Percentiles rank a stretch among this genome's conserved stretches.
Evolutionary conservation across 2,329 filamentous ascomycete species (phyloP).

Genomic region (Rutstroemia sp.): DNA sequence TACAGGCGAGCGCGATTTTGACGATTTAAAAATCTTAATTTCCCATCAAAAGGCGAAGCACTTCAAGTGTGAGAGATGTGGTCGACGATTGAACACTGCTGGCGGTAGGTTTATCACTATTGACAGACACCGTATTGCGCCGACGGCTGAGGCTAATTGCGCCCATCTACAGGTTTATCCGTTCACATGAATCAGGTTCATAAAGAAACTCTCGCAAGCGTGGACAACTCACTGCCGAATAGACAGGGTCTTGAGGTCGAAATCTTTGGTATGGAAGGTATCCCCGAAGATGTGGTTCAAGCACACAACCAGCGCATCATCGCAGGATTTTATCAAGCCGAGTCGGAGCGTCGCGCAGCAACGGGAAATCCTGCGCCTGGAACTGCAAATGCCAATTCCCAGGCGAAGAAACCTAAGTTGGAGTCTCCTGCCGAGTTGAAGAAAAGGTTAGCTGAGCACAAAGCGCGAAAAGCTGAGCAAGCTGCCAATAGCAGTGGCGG

Average conservation of each 20-base stretch:
- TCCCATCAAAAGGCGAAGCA: slow-evolving; percentile 99
- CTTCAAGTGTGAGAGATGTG: slow-evolving; percentile 93
- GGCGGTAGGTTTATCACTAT: slow-evolving; percentile 58
- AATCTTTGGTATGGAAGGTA: slow-evolving; percentile 97
- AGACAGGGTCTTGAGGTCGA: slow-evolving; percentile 82
- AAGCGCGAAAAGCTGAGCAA: slow-evolving; percentile 58
- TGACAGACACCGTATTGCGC: not conserved
- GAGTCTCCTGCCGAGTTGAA: slow-evolving; percentile 74
- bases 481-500: slow-evolving; percentile 50
- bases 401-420: slow-evolving; percentile 63
- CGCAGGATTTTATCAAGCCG: slow-evolving; percentile 75
- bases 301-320: slow-evolving; percentile 83
- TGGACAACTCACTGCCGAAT: slow-evolving; percentile 88
- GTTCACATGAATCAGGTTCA: slow-evolving; percentile 99
- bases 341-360: slow-evolving; percentile 71
- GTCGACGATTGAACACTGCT: slow-evolving; percentile 82
- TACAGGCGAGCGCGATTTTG: slow-evolving; percentile 84
- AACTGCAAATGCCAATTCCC: slow-evolving; percentile 47
- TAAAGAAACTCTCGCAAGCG: slow-evolving; percentile 79
- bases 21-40: slow-evolving; percentile 92
- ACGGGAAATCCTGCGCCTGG: slow-evolving; percentile 80
- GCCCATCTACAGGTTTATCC: slow-evolving; percentile 59
- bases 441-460: slow-evolving; percentile 70
- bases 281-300: slow-evolving; percentile 76
- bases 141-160: slow-evolving; percentile 4